Evolutionary conservation across 805 yeast species (phyloP).

Genomic region (Cyberlindnera saturnus): DNA sequence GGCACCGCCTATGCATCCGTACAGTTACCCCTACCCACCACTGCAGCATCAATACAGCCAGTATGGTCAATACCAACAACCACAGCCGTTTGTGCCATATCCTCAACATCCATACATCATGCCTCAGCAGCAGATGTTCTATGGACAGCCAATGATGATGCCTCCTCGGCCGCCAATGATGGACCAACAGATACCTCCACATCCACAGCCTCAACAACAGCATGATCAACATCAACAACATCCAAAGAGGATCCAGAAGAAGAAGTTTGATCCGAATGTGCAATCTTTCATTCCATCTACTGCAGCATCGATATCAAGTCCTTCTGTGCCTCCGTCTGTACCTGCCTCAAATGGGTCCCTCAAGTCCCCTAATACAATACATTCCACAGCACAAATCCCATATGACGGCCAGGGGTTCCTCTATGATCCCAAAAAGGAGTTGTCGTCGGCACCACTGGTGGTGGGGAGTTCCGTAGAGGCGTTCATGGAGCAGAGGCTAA

Average conservation of each 20-base stretch:
- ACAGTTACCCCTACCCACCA: neutral
- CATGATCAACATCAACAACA: constrained; percentile 1
- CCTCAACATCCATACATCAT: neutral
- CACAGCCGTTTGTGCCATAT: neutral
- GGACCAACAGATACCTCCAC: neutral
- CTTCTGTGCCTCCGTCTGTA: too few species aligned
- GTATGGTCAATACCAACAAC: neutral
- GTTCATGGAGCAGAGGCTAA: too few species aligned
- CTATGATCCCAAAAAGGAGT: too few species aligned
- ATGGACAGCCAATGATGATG: neutral
- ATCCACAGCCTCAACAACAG: neutral
- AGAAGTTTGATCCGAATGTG: too few species aligned
- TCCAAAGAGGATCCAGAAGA: neutral
- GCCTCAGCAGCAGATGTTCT: constrained; percentile 1
- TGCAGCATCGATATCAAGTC: neutral
- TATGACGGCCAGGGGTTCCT: too few species aligned
- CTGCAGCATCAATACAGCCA: neutral
- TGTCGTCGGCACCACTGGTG: too few species aligned
- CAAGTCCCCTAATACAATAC: too few species aligned
- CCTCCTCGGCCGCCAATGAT: neutral
- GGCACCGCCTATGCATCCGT: neutral
- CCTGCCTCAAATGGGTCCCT: too few species aligned
- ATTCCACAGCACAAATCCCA: too few species aligned
- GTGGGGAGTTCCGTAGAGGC: too few species aligned
- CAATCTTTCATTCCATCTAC: neutral